These are phyloP conservation scores for Tylopilus felleus DNA, from an alignment of 768 basidiomycete genomes.

Conservation along the genomic window DNA sequence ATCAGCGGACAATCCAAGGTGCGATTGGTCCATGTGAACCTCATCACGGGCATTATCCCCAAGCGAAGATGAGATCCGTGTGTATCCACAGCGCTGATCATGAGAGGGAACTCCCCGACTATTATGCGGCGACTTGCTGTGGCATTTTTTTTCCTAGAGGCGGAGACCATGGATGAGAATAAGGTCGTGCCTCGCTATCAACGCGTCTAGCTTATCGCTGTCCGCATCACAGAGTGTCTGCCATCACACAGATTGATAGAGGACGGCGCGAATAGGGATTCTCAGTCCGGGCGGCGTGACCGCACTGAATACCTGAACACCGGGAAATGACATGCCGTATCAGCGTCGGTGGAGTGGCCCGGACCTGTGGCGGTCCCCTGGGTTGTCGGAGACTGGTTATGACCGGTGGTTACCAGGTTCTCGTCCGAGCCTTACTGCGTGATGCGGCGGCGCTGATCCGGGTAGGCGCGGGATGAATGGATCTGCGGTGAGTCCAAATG, in stretches of 20 bases:
- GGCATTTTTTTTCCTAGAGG: neutral
- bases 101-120: slow-evolving; percentile 8
- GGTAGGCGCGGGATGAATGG: neutral
- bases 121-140: neutral
- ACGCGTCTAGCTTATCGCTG: neutral
- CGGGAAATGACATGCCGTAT: slow-evolving; percentile 16
- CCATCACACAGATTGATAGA: neutral
- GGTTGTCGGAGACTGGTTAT: neutral
- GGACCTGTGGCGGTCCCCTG: neutral
- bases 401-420: neutral
- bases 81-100: slow-evolving; percentile 23
- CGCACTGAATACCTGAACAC: neutral
- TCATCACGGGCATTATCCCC: slow-evolving; percentile 8
- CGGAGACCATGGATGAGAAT: neutral
- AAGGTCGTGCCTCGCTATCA: neutral
- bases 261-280: slow-evolving; percentile 2
- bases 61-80: slow-evolving; percentile 10
- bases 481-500: slow-evolving; percentile 1
- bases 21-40: neutral
- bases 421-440: neutral
- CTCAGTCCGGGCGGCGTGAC: neutral
- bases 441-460: neutral
- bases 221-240: neutral
- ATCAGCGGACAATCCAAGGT: neutral
- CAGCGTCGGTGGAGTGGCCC: slow-evolving; percentile 1